phyloP scores from a whole-genome alignment of 306 rosid species.

The Cucumis sativus region DNA sequence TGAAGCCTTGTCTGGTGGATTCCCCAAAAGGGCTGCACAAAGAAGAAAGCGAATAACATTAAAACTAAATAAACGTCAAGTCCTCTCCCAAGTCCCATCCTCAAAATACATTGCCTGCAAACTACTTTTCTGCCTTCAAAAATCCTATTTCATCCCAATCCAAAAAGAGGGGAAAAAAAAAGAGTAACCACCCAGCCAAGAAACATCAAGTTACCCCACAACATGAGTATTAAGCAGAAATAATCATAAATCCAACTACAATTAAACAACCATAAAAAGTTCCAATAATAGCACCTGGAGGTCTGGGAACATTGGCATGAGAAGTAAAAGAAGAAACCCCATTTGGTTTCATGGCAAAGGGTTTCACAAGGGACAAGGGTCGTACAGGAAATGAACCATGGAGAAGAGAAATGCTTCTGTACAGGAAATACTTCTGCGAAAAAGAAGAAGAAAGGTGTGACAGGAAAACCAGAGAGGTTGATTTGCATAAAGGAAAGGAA shows the following conservation, averaged over 20 bases:
- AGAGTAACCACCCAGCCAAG: not conserved
- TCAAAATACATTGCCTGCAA: not conserved
- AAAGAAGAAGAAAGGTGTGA: not conserved
- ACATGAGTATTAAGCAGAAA: not conserved
- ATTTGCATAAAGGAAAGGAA: constrained; percentile 25
- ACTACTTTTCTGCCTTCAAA: not conserved
- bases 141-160: not conserved
- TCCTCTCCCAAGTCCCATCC: not conserved
- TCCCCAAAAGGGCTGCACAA: constrained; percentile 30
- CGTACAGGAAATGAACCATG: constrained; percentile 28
- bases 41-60: not conserved
- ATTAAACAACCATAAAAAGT: not conserved
- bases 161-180: not conserved
- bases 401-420: constrained; percentile 14
- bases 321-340: constrained; percentile 38
- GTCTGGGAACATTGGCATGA: constrained; percentile 22
- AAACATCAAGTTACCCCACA: not conserved
- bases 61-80: constrained; percentile 2
- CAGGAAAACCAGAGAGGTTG: constrained; percentile 23
- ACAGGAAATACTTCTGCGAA: constrained; percentile 11
- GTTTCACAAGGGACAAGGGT: constrained; percentile 19
- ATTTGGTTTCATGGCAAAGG: constrained; percentile 41
- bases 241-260: not conserved
- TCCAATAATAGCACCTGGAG: not conserved
- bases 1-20: constrained; percentile 9